Conservation (phyloP, 768 basidiomycete species). For the Suillus luteus region DNA sequence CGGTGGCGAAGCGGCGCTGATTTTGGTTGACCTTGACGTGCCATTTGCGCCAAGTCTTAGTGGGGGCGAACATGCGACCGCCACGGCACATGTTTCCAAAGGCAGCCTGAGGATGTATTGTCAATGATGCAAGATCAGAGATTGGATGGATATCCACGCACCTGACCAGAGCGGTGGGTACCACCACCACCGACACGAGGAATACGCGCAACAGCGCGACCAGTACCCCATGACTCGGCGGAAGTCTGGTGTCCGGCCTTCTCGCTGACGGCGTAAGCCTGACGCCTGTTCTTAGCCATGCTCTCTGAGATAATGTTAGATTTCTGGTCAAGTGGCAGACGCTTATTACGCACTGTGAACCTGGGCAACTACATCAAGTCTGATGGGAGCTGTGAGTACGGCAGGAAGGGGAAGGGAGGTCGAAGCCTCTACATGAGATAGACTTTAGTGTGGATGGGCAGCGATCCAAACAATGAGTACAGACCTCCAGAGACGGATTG, state of each 20-base stretch:
- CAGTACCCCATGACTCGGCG: constrained; percentile 99
- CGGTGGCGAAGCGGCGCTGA: constrained; percentile 96
- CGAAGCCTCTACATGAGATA: constrained; percentile 63
- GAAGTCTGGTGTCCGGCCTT: constrained; percentile 99
- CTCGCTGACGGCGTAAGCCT: constrained; percentile 94
- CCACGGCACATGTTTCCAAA: constrained; percentile 99
- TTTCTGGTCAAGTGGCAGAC: constrained; percentile 18
- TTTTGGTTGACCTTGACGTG: constrained; percentile 99
- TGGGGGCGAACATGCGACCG: constrained; percentile 99
- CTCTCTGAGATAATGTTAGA: constrained; percentile 60
- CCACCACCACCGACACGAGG: constrained; percentile 99
- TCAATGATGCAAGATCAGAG: background rate
- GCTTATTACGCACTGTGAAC: constrained; percentile 90
- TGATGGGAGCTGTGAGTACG: constrained; percentile 96
- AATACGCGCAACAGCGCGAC: constrained; percentile 99
- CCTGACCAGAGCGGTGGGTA: constrained; percentile 98
- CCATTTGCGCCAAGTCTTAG: constrained; percentile 99
- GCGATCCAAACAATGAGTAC: constrained; percentile 19
- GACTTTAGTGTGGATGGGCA: background rate
- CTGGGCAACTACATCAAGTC: constrained; percentile 97
- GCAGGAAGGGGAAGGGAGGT: constrained; percentile 91
- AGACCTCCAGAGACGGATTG: constrained; percentile 75
- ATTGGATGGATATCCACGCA: constrained; percentile 24
- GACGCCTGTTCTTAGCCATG: constrained; percentile 96
- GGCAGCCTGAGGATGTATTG: constrained; percentile 64